Evolutionary conservation across 495 filamentous ascomycete genomes (phyloP).

Genomic region (Talaromyces borbonicus): DNA sequence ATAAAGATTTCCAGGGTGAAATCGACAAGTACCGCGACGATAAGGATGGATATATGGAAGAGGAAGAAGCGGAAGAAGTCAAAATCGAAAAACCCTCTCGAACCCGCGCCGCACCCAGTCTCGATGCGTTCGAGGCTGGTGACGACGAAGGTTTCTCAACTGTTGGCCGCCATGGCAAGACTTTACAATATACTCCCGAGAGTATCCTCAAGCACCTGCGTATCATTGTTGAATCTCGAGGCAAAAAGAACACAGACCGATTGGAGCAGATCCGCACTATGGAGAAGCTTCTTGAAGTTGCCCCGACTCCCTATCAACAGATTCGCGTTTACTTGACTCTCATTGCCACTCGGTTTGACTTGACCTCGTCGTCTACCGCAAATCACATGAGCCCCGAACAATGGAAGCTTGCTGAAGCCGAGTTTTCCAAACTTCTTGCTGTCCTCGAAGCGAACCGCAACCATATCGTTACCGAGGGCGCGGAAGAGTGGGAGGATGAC

Average conservation of each 20-base stretch:
- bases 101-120: slow-evolving; percentile 12
- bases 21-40: slow-evolving; percentile 80
- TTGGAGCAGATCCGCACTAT: slow-evolving; percentile 90
- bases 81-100: slow-evolving; percentile 29
- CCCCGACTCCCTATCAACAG: slow-evolving; percentile 82
- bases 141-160: slow-evolving; percentile 81
- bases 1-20: slow-evolving; percentile 82
- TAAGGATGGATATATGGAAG: slow-evolving; percentile 79
- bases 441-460: slow-evolving; percentile 69
- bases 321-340: slow-evolving; percentile 88
- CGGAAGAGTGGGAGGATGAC: slow-evolving; percentile 98
- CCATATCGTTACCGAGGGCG: slow-evolving; percentile 76
- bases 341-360: slow-evolving; percentile 89
- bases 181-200: slow-evolving; percentile 84
- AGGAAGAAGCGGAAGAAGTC: slow-evolving; percentile 62
- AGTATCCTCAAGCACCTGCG: slow-evolving; percentile 96
- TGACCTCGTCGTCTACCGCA: slow-evolving; percentile 65
- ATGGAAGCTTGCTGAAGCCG: slow-evolving; percentile 89
- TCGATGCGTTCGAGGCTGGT: slow-evolving; percentile 19
- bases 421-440: slow-evolving; percentile 65
- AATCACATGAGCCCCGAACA: slow-evolving; percentile 91
- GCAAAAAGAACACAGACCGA: slow-evolving; percentile 97
- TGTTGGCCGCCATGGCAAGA: slow-evolving; percentile 78
- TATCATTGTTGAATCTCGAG: slow-evolving; percentile 85
- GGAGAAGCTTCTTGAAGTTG: slow-evolving; percentile 89